A percentile compares a stretch with the other conserved stretches of the same genome.
These are phyloP conservation scores for Cucurbita pepo DNA, from an alignment of 306 rosid genomes.

Conservation along the genomic window DNA sequence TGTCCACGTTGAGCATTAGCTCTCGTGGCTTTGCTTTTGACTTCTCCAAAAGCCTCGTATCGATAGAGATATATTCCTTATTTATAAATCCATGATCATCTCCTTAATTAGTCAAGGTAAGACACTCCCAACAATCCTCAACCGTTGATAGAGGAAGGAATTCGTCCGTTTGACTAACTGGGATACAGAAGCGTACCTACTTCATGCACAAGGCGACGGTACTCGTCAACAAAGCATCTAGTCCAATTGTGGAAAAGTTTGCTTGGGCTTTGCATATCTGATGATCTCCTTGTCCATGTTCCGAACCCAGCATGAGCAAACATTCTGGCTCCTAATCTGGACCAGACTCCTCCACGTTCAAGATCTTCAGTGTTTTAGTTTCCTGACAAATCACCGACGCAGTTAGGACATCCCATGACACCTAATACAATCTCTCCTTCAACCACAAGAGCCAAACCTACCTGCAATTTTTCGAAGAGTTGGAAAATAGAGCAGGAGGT, in stretches of 20 bases:
- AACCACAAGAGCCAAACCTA: slow-evolving; percentile 85
- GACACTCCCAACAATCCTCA: too few relatives aligned
- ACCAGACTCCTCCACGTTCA: slow-evolving; percentile 14
- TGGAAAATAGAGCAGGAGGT: neutral
- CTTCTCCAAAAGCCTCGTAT: too few relatives aligned
- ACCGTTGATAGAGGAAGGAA: slow-evolving; percentile 39
- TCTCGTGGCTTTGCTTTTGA: too few relatives aligned
- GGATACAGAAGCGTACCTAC: slow-evolving; percentile 49
- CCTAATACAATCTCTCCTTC: slow-evolving; percentile 63
- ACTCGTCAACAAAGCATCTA: slow-evolving; percentile 51
- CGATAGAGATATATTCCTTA: too few relatives aligned
- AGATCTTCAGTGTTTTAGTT: slow-evolving; percentile 19
- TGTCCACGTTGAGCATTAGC: too few relatives aligned
- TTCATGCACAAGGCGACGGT: slow-evolving; percentile 20
- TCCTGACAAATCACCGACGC: slow-evolving; percentile 33
- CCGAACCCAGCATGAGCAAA: slow-evolving; percentile 67
- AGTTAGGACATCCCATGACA: slow-evolving; percentile 90
- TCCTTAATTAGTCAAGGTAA: too few relatives aligned
- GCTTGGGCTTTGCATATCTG: slow-evolving; percentile 8
- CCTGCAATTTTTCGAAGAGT: slow-evolving; percentile 27
- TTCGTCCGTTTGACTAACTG: slow-evolving; percentile 74
- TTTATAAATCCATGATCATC: too few relatives aligned
- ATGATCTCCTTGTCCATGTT: slow-evolving; percentile 51
- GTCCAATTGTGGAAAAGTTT: slow-evolving; percentile 36
- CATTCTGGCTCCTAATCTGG: slow-evolving; percentile 54